Evolutionary conservation across 2,329 filamentous ascomycete genomes (phyloP), one percentile per base, ranked within the genome.

Genomic region (Sarocladium strictum): DNA sequence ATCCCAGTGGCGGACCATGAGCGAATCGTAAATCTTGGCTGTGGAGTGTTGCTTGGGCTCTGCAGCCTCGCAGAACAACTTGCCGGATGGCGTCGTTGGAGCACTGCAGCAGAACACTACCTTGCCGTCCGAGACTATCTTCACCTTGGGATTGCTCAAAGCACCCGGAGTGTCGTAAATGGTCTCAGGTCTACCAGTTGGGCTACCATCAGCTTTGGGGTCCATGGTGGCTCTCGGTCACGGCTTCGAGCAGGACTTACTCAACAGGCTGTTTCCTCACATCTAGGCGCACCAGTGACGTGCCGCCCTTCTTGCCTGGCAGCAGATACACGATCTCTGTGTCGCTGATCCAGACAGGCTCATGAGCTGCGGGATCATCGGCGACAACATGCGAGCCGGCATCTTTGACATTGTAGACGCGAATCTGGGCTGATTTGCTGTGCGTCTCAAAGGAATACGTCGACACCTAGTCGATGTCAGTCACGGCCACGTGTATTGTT

Each of bases 1-100:
- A 65, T 95, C 89, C 90, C 90, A 95, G 64, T 95, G 89, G 14
- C 90, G 81, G 26, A 89, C 87, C 63, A 89, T 94, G 24, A 92
- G 80, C 49, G 80, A 82, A 19, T 82, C 83, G 68, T 94, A 94
- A 21, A 90, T 78, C 62, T 81, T 85, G 26, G 83, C 90, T 3
- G 82, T 80, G 19, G 85, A 85, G 23, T 76, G 70, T 2, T 80
- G 74, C 63, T 84, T 82, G 58, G 80, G 72, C 35, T 80, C 83
- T 14, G 77, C 75, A 35, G 84, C 76, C 12, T 82, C 75, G 65
- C 88, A 88, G 70, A 85, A 85, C 24, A 94, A 77, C 1, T 81
- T 73, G 4, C 90, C 92, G 45, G 84, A 77, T 2, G 86, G 79
- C 3, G 82, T 86, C 0, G 87, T 84, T 59, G 84, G 73, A 10